These are phyloP conservation scores for Penicilliopsis zonata DNA, from an alignment of 495 filamentous ascomycete species.

Conservation along the genomic window DNA sequence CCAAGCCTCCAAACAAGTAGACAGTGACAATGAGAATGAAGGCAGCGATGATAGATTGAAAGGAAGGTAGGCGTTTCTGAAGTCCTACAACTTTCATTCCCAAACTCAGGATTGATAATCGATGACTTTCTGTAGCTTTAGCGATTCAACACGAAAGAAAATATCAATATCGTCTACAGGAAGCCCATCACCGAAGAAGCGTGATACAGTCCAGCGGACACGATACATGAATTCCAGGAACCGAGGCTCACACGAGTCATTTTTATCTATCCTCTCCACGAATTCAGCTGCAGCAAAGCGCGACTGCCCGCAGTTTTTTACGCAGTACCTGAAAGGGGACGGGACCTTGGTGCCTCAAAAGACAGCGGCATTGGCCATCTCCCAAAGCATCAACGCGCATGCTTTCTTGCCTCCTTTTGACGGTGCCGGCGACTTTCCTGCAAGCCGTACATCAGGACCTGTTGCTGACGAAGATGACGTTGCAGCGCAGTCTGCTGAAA, in stretches of 20 bases:
- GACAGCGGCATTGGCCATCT: slow-evolving; percentile 10
- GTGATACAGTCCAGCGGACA: not conserved
- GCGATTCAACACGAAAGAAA: not conserved
- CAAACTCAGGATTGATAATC: no score
- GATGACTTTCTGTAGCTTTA: no score
- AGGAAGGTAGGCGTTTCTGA: no score
- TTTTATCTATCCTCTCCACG: not conserved
- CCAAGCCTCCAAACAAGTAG: no score
- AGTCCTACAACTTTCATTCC: no score
- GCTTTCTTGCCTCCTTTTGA: slow-evolving; percentile 17
- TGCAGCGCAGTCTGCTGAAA: not conserved
- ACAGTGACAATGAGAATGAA: no score
- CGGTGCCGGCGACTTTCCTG: slow-evolving; percentile 8
- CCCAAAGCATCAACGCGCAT: slow-evolving; percentile 19
- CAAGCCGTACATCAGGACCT: slow-evolving; percentile 3
- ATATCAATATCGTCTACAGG: not conserved
- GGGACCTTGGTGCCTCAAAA: slow-evolving; percentile 12
- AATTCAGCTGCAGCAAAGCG: not conserved
- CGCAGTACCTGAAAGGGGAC: slow-evolving; percentile 6
- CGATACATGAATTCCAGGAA: no score
- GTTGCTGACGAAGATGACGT: not conserved
- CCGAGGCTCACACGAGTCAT: not conserved
- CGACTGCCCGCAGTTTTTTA: slow-evolving; percentile 5
- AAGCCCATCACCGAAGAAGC: not conserved
- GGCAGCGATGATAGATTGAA: no score